Percentiles rank a stretch among this genome's conserved stretches.
These are phyloP conservation scores for Diphasiastrum complanatum DNA, from an alignment of 83 land plant species.

Conservation along the genomic window DNA sequence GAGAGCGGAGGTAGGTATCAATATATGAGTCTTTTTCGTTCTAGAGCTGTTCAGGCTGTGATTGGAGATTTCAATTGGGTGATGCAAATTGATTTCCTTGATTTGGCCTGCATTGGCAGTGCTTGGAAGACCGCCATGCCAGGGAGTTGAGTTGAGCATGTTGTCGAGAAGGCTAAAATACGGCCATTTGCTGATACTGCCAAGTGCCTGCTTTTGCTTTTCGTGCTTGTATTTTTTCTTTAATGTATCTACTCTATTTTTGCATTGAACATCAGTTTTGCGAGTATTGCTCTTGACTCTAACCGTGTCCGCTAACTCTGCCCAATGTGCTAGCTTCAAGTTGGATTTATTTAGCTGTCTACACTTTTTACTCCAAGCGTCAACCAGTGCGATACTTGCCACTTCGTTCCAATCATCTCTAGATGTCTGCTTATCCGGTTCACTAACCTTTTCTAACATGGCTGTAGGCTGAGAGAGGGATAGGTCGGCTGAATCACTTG, in stretches of 20 bases:
- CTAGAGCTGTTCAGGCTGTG: not conserved
- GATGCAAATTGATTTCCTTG: not conserved
- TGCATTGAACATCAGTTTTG: slow-evolving; percentile 13
- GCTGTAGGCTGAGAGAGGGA: not conserved
- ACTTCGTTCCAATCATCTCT: slow-evolving; percentile 10
- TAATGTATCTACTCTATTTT: slow-evolving; percentile 4
- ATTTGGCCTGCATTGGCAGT: not conserved
- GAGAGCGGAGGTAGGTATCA: not conserved
- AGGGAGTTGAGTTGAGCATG: not conserved
- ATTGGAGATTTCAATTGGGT: not conserved
- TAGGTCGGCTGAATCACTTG: not conserved
- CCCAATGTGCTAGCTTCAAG: slow-evolving; percentile 3
- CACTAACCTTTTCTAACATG: not conserved
- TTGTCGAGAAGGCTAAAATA: not conserved
- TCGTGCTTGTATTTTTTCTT: slow-evolving; percentile 17
- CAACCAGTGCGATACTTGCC: not conserved
- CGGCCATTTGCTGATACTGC: slow-evolving; percentile 10
- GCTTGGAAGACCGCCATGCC: no score
- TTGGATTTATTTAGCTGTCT: not conserved
- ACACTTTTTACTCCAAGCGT: slow-evolving; percentile 11
- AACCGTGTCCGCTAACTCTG: slow-evolving; percentile 1
- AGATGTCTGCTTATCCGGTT: not conserved
- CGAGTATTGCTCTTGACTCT: slow-evolving; percentile 1
- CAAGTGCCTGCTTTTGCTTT: not conserved
- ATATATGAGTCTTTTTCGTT: not conserved